phyloP scores from a whole-genome alignment of 768 basidiomycete genomes.

The button mushroom (Agaricus bisporus) region DNA sequence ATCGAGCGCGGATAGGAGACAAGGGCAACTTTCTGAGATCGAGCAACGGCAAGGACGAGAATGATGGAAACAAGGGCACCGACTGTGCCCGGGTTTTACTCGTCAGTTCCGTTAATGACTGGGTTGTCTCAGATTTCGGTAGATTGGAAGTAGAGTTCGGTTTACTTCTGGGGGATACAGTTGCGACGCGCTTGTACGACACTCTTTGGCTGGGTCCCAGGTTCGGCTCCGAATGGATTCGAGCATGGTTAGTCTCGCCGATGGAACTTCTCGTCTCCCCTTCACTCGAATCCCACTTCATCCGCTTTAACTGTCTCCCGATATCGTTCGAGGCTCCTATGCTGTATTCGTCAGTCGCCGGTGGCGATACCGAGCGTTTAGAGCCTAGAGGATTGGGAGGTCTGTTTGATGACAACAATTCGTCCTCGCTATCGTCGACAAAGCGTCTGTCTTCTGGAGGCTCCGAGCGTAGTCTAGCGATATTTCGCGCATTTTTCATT shows the following conservation, averaged over 20 bases:
- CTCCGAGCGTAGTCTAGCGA: conserved; percentile 22
- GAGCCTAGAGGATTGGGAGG: conserved; percentile 12
- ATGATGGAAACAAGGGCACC: conserved; percentile 35
- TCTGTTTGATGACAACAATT: conserved; percentile 39
- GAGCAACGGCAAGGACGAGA: conserved; percentile 25
- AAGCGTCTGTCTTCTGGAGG: conserved; percentile 12
- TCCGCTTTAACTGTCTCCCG: conserved; percentile 30
- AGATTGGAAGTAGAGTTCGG: conserved; percentile 20
- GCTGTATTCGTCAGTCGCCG: conserved; percentile 23
- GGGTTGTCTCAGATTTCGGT: conserved; percentile 14
- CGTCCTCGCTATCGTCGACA: conserved; percentile 36
- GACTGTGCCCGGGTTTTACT: conserved; percentile 36
- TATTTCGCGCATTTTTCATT: conserved; percentile 44
- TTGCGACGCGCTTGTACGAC: conserved; percentile 20
- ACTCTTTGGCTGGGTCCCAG: conserved; percentile 15
- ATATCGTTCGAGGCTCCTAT: conserved; percentile 19
- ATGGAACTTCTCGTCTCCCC: conserved; percentile 12
- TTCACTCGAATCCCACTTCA: conserved; percentile 23
- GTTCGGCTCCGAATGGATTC: conserved; percentile 31
- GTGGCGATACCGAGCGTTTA: conserved; percentile 38
- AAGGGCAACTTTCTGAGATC: conserved; percentile 38
- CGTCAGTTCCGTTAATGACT: conserved; percentile 15
- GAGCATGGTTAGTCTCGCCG: conserved; percentile 18
- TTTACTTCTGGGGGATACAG: conserved; percentile 16
- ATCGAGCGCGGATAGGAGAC: conserved; percentile 32